Base-by-base conservation (phyloP, 2,329 filamentous ascomycete species). In the Hypoxylon sp. region DNA sequence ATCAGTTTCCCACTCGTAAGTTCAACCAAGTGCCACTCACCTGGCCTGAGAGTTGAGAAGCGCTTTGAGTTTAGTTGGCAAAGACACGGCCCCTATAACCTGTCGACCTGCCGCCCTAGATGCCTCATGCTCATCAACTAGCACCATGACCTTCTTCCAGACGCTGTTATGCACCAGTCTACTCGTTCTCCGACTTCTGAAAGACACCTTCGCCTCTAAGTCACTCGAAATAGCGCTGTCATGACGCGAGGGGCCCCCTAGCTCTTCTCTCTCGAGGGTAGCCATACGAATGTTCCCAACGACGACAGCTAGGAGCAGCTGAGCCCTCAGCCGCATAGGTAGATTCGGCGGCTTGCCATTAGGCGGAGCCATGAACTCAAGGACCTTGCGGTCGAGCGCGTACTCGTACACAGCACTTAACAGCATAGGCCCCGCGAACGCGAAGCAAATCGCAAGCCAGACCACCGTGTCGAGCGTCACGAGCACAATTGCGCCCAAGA, bases 231-330 rank as follows among this genome's bases (percentile, higher is more conserved):
- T 30, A 4, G 34, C 65, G 11, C 67, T 70, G 29, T 70, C 65
- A 5, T 68, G 63, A 2, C 62, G 58, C 8, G 37, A 45, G 19
- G 47, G 34, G 2, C 27, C 51, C 25, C n/a, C 58, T 2, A 50
- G 9, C 0, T 68, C 58, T 2, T 63, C 43, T 25, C 51, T 70
- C 63, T 73, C 71, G 1, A 67, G 58, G 32, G 69, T 75, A 21
- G 74, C 71, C 63, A 77, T 76, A 1, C 73, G 73, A 23, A 78
- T 65, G 51, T 78, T 78, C 0, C 76, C 76, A 7, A 74, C 72
- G 0, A 76, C 74, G 2, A 77, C 72, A 2, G 73, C 70, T 0
- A 77, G 61, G 27, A 78, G 43, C 9, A 78, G 51, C 46, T 75
- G 74, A 3, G 75, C 75, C 9, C 62, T 69, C 45, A 76, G 21